These are phyloP conservation scores for Litchi chinensis DNA, from an alignment of 345 rosid species.

Conservation along the genomic window DNA sequence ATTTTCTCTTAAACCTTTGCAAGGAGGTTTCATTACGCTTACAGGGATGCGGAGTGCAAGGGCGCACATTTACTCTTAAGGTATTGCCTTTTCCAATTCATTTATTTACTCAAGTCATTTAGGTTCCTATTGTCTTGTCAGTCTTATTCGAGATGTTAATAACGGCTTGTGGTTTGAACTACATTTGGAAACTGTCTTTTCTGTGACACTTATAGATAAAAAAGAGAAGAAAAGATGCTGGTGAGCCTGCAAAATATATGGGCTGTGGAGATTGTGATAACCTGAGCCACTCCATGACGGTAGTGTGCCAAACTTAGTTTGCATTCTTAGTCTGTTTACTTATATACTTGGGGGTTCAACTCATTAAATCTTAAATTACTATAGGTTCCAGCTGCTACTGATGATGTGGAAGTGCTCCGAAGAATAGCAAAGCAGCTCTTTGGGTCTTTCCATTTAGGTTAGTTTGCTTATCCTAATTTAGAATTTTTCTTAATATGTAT, in stretches of 20 bases:
- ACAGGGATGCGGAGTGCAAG: conserved; percentile 80
- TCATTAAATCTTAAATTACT: not conserved
- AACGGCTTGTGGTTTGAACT: not conserved
- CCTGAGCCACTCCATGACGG: conserved; percentile 81
- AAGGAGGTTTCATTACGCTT: conserved; percentile 88
- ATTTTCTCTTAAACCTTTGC: conserved; percentile 76
- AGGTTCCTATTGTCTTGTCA: conserved; percentile 18
- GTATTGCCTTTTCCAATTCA: conserved; percentile 26
- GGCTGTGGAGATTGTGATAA: conserved; percentile 92
- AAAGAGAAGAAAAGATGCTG: conserved; percentile 77
- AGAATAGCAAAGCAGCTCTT: conserved; percentile 80
- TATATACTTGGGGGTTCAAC: conserved; percentile 7
- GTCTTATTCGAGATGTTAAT: not conserved
- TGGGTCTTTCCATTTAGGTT: conserved; percentile 73
- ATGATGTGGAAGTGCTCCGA: conserved; percentile 72
- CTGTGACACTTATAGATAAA: conserved; percentile 56
- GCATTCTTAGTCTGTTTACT: not conserved
- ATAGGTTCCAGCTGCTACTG: conserved; percentile 83
- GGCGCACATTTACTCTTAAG: conserved; percentile 90
- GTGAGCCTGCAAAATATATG: conserved; percentile 87
- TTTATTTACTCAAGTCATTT: not conserved
- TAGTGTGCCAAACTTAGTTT: conserved; percentile 22
- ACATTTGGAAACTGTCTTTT: conserved; percentile 18
- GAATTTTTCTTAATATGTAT: not conserved
- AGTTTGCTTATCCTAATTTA: conserved; percentile 26